Percentiles rank a stretch among this genome's conserved stretches.
These are phyloP conservation scores for Coprinopsis cinerea DNA, from an alignment of 768 basidiomycete species.

Conservation along the genomic window DNA sequence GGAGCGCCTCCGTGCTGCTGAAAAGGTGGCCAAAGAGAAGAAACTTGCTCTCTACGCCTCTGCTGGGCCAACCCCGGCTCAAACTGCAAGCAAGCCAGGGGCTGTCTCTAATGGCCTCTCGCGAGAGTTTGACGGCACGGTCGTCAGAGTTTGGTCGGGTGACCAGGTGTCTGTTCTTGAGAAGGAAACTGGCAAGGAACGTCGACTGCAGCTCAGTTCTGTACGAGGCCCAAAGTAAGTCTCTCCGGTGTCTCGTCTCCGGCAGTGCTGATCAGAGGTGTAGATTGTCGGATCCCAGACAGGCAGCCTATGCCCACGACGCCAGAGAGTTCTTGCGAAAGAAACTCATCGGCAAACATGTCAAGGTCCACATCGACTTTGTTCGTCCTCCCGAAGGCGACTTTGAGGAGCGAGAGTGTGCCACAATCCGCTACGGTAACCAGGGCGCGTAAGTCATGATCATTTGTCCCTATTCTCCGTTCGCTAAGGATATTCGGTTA, in stretches of 20 bases:
- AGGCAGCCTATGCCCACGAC: conserved; percentile 85
- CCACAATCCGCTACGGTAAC: conserved; percentile 78
- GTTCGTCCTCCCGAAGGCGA: conserved; percentile 89
- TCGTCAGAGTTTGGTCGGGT: conserved; percentile 85
- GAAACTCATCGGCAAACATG: conserved; percentile 84
- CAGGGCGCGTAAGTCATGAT: conserved; percentile 63
- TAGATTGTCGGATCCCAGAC: conserved; percentile 80
- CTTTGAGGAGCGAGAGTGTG: conserved; percentile 89
- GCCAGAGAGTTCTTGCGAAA: conserved; percentile 91
- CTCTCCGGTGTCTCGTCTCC: neutral
- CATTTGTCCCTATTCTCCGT: neutral
- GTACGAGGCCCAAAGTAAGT: conserved; percentile 75
- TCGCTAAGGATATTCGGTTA: conserved; percentile 21
- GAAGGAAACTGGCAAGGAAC: conserved; percentile 69
- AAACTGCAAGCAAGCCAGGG: conserved; percentile 39
- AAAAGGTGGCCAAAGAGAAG: conserved; percentile 75
- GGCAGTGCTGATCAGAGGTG: neutral
- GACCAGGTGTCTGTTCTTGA: conserved; percentile 84
- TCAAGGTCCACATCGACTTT: conserved; percentile 83
- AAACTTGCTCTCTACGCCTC: conserved; percentile 66
- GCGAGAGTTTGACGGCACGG: conserved; percentile 72
- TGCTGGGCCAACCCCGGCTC: conserved; percentile 28
- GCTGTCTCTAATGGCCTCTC: conserved; percentile 39
- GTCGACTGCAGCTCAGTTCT: conserved; percentile 82
- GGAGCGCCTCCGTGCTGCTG: conserved; percentile 82